Evolutionary conservation across 306 rosid genomes (phyloP).

Genomic region (Medicago ruthenica): DNA sequence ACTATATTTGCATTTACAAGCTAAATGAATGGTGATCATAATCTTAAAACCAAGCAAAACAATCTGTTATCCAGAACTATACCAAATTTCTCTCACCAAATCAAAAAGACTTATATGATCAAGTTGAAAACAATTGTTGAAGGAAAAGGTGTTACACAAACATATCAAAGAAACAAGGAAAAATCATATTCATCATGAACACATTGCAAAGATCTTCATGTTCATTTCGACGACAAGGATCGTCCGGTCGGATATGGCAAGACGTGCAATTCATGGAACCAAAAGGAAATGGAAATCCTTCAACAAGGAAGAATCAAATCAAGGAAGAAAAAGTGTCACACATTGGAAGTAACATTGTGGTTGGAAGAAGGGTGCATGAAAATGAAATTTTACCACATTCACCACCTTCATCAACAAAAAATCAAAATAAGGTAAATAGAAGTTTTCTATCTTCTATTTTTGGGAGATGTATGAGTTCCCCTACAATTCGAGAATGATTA

Average conservation of each 20-base stretch:
- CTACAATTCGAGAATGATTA: constrained; percentile 34
- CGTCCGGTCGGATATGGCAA: constrained; percentile 81
- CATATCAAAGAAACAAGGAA: neutral
- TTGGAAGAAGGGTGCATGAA: constrained; percentile 26
- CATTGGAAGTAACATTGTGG: constrained; percentile 15
- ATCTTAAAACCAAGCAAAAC: constrained; percentile 25
- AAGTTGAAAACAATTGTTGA: constrained; percentile 16
- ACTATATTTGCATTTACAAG: constrained; percentile 40
- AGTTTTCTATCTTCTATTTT: constrained; percentile 48
- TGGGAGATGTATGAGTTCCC: constrained; percentile 59
- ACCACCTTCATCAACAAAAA: constrained; percentile 37
- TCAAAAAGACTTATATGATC: constrained; percentile 16
- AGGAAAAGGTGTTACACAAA: neutral
- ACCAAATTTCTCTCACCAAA: neutral
- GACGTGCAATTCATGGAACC: constrained; percentile 38
- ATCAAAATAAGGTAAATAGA: constrained; percentile 41
- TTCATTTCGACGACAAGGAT: constrained; percentile 81
- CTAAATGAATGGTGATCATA: constrained; percentile 29
- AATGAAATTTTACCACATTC: constrained; percentile 21
- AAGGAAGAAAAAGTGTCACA: constrained; percentile 36
- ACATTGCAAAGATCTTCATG: constrained; percentile 68
- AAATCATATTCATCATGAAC: constrained; percentile 34
- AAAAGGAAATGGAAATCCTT: constrained; percentile 18
- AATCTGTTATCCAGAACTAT: neutral
- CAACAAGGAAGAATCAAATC: constrained; percentile 22